Base-by-base conservation (phyloP, 202 grass and related monocot species). In the Bolboschoenoplectus hybrid region DNA sequence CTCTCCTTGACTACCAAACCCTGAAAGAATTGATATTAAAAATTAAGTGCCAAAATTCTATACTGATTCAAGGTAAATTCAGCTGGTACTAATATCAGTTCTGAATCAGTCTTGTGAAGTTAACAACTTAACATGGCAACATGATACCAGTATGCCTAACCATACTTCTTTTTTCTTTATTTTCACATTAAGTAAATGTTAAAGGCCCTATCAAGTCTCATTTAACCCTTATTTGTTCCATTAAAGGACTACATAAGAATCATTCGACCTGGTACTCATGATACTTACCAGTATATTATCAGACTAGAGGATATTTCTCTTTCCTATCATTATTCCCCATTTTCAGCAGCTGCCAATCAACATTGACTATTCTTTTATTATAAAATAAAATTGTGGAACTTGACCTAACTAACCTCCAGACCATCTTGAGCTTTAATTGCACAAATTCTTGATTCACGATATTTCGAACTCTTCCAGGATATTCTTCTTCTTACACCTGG, bases 1-100 rank as follows among this genome's bases (percentile, higher is more conserved):
- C 86, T 96, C 79, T 92, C 91, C 89, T 91, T 94, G 58, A 96
- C 91, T 63, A 73, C 35, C 55, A 87, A 78, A 63, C 57, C 84
- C 96, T 98, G 71, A 13, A 47, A 57, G 8, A 1, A 89, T 34
- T 61, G 20, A 4, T 40, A 45, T 60, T 20, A 78, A 36, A 61
- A 46, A 16, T 61, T 13, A 26, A 36, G 32, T 9, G 46, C 11
- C 41, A 85, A 39, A 62, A 80, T 61, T 60, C 36, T 69, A 56
- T 53, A 58, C 60, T 3, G 3, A 46, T 63, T 14, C 60, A 56
- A 67, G n/a, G 16, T 38, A 70, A 40, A 61, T 58, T 1, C 53
- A 60, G 14, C 36, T 80, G 53, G 16, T 41, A 80, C 1, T 26
- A 55, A 41, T 43, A n/a, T 35, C 34, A 58, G 53, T 7, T 79